Base-by-base conservation (phyloP, 108 stramenopile species). In the Fistulifera solaris region DNA sequence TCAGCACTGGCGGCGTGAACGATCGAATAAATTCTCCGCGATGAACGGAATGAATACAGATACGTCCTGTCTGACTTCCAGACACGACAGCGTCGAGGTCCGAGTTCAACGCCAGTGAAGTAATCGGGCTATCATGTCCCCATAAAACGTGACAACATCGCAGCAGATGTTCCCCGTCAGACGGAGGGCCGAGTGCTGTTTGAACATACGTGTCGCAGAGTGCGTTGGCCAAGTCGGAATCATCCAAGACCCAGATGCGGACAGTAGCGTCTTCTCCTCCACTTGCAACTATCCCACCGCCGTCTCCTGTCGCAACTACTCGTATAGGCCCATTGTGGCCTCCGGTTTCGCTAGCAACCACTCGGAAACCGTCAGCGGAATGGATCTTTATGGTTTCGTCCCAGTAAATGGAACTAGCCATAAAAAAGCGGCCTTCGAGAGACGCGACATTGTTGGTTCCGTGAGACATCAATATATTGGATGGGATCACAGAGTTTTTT, bases 231-330 rank as follows among this genome's bases (percentile, higher is more conserved):
- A 85, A 70, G 41, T 77, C 80, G 42, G 79, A 70, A 43, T 85
- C 77, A 55, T 86, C 86, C 25, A 85, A 69, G 38, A 85, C 77
- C 82, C 81, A 87, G 5, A 92, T 66, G 16, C 77, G 66, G 56
- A 81, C 77, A n/a, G 85, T 91, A 41, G 70, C 68, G 59, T 92
- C 90, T 18, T 81, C 66, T 22, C 83, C 84, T 19, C 90, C 90
- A 21, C 83, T 83, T 8, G 83, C 69, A 58, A 86, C 55, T 8
- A 81, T 40, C 15, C 63, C 79, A 51, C 79, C 86, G 55, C 85
- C 80, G 14, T 61, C 48, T 16, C 80, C 71, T 3, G 80, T 62
- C 40, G 75, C 58, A 11, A 87, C 56, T 57, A 82, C 87, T 55
- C 66, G 81, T 38, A 87, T 81, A 17, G 67, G 59, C 38, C 83